Evolutionary conservation across 2,329 filamentous ascomycete species (phyloP).

Genomic region (Fusarium burgessii): DNA sequence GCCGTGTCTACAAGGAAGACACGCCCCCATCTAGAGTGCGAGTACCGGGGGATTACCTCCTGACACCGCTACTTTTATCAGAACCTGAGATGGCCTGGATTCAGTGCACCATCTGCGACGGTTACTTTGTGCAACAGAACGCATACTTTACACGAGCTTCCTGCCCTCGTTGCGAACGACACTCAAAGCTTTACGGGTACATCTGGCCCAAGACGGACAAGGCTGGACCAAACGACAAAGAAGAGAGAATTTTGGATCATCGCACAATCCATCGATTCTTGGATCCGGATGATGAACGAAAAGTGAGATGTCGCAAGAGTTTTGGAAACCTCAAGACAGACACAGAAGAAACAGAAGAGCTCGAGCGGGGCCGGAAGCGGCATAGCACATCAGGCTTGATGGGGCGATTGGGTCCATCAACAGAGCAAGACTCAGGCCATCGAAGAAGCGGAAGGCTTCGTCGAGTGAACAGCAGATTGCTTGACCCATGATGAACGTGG

Average conservation of each 20-base stretch:
- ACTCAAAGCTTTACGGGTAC: slow-evolving; percentile 95
- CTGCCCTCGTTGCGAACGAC: slow-evolving; percentile 93
- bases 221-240: slow-evolving; percentile 78
- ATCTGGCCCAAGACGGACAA: slow-evolving; percentile 95
- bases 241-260: slow-evolving; percentile 82
- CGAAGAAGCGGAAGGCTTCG: slow-evolving; percentile 53
- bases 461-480: slow-evolving; percentile 51
- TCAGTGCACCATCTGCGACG: slow-evolving; percentile 85
- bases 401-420: slow-evolving; percentile 14
- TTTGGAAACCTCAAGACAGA: slow-evolving; percentile 46
- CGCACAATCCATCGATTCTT: slow-evolving; percentile 89
- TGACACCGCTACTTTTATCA: slow-evolving; percentile 80
- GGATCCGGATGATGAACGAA: slow-evolving; percentile 74
- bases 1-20: slow-evolving; percentile 50
- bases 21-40: slow-evolving; percentile 58
- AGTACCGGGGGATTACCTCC: slow-evolving; percentile 82
- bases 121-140: slow-evolving; percentile 87
- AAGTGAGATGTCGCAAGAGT: slow-evolving; percentile 59
- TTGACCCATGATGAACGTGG: slow-evolving; percentile 34
- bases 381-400: slow-evolving; percentile 16
- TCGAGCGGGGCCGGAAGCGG: slow-evolving; percentile 44
- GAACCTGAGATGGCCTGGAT: slow-evolving; percentile 86
- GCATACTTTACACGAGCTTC: slow-evolving; percentile 87
- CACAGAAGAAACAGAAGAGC: slow-evolving; percentile 44
- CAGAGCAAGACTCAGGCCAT: slow-evolving; percentile 41